Base-by-base conservation (phyloP, 768 basidiomycete species). In the Amanita inopinata region DNA sequence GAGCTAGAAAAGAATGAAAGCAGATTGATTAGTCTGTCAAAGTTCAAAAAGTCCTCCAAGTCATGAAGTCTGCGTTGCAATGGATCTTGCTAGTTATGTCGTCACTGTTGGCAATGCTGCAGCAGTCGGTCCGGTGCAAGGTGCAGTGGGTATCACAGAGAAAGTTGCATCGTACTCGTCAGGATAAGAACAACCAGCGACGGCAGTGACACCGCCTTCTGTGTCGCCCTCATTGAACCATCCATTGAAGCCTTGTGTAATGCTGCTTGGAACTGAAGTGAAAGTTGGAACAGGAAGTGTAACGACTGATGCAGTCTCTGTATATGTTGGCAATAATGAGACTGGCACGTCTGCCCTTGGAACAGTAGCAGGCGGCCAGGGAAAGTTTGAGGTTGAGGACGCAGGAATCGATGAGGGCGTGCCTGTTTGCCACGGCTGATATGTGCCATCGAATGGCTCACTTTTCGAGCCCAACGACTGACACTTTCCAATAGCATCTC, bases 401-500 rank as follows among this genome's bases (percentile, higher is more conserved):
- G 54, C 52, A 3, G 61, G 57, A 49, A 79, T 74, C 27, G 66
- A 66, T 14, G 74, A 72, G 4, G 67, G 46, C 19, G 75, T 78
- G 23, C 81, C 83, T 23, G 78, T 80, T 55, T 74, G 70, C 65
- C 71, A 77, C 0, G 76, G 42, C 23, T 65, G 49, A 46, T 76
- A 69, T 3, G 66, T 64, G 10, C 69, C 69, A 24, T 52, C 45
- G 40, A 60, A 63, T 3, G 59, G 59, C 5, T 50, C 46, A n/a
- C 46, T 50, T 4, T 56, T 25, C 17, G 62, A 60, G 17, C 73
- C 75, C 10, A 83, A 59, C 2, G 69, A 62, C 17, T 53, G 63
- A 53, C 88, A 90, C 38, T 71, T 67, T 15, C 86, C 87, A 24
- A 64, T 35, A 4, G 77, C 72, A 4, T 51, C 59, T 33, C 86